A percentile compares a stretch with the other conserved stretches of the same genome.
phyloP scores from a whole-genome alignment of 108 stramenopile species.

The Aurantiochytrium sp. region DNA sequence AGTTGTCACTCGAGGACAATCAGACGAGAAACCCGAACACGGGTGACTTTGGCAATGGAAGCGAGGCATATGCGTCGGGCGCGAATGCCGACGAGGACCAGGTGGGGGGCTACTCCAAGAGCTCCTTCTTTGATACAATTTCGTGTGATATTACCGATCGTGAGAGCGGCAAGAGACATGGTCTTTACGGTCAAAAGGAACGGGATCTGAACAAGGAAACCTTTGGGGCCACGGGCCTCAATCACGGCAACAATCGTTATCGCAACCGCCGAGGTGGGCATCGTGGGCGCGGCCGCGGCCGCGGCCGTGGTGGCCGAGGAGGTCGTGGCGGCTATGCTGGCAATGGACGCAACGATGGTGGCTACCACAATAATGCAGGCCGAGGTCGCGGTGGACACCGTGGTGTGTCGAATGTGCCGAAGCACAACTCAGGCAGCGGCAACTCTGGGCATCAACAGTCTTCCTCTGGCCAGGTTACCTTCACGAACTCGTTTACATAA shows the following conservation, averaged over 20 bases:
- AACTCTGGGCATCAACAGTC: no score
- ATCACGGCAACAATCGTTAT: conserved; percentile 18
- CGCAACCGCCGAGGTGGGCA: conserved; percentile 25
- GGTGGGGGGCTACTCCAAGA: conserved; percentile 30
- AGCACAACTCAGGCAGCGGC: no score
- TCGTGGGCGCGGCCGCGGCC: background rate
- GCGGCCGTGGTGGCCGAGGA: background rate
- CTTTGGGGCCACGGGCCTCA: conserved; percentile 37
- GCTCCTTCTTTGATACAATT: conserved; percentile 37
- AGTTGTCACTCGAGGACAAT: background rate
- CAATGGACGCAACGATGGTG: background rate
- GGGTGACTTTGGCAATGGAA: background rate
- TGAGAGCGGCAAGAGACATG: conserved; percentile 26
- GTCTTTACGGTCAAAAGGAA: conserved; percentile 25
- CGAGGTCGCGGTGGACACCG: background rate
- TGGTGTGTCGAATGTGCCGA: no score
- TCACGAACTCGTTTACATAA: background rate
- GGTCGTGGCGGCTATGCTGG: background rate
- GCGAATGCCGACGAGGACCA: background rate
- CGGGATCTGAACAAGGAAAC: conserved; percentile 44
- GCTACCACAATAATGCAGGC: background rate
- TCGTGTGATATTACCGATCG: conserved; percentile 24
- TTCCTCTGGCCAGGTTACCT: background rate
- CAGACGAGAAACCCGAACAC: background rate
- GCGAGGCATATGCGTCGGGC: no score